phyloP scores from a whole-genome alignment of 164 flowering plant species.

The Berberis thunbergii region DNA sequence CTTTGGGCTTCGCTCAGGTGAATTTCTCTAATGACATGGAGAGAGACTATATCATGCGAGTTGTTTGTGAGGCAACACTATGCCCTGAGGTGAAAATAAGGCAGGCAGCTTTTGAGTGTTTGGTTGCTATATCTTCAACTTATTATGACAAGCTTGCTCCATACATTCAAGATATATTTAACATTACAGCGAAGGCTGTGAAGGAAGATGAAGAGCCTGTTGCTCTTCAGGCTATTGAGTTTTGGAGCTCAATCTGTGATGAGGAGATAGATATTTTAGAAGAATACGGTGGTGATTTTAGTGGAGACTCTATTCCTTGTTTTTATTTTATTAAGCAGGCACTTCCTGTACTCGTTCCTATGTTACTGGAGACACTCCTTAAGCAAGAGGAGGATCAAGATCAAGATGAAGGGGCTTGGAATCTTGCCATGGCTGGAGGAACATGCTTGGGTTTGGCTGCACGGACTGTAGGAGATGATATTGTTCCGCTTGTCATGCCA shows the following conservation, averaged over 20 bases:
- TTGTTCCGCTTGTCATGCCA: slow-evolving; percentile 57
- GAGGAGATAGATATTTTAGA: slow-evolving; percentile 59
- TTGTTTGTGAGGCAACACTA: slow-evolving; percentile 58
- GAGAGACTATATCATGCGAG: slow-evolving; percentile 58
- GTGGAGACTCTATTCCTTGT: slow-evolving; percentile 50
- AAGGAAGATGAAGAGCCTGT: slow-evolving; percentile 60
- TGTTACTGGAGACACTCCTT: slow-evolving; percentile 48
- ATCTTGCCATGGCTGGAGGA: slow-evolving; percentile 67
- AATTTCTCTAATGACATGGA: slow-evolving; percentile 62
- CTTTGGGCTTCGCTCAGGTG: slow-evolving; percentile 57
- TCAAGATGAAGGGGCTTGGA: slow-evolving; percentile 67
- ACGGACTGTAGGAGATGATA: slow-evolving; percentile 54
- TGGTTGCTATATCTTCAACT: slow-evolving; percentile 52
- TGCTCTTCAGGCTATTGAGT: slow-evolving; percentile 60
- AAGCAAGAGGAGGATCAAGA: slow-evolving; percentile 68
- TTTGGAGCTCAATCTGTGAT: slow-evolving; percentile 62
- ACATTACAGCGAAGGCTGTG: slow-evolving; percentile 53
- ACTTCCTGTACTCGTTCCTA: slow-evolving; percentile 47
- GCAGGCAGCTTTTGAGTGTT: slow-evolving; percentile 63
- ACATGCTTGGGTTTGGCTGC: slow-evolving; percentile 62
- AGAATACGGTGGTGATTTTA: slow-evolving; percentile 46
- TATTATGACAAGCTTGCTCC: slow-evolving; percentile 49
- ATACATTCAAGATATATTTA: slow-evolving; percentile 48
- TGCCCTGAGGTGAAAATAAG: slow-evolving; percentile 44
- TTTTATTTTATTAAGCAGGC: slow-evolving; percentile 61